phyloP scores from a whole-genome alignment of 208 protist genomes.

The Wallacemonas collosoma region DNA sequence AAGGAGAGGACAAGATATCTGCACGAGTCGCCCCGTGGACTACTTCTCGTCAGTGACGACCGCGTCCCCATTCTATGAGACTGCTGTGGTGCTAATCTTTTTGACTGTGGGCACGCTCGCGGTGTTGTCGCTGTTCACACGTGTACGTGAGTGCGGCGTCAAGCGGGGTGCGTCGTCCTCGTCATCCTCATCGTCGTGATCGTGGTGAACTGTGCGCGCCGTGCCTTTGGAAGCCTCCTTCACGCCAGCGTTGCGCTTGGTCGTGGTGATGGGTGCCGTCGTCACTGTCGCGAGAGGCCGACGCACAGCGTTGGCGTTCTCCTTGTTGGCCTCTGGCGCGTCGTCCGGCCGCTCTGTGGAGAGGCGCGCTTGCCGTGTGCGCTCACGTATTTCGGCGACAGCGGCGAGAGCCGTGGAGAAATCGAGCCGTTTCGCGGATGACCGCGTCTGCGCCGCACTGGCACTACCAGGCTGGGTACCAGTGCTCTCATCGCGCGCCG shows the following conservation, averaged over 20 bases:
- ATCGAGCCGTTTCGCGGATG: slow-evolving; percentile 33
- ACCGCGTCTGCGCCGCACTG: neutral
- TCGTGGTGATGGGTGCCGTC: neutral
- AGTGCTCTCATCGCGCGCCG: neutral
- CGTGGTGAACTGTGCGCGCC: neutral
- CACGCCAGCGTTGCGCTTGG: neutral
- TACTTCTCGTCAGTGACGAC: too few species aligned
- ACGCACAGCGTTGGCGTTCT: slow-evolving; percentile 8
- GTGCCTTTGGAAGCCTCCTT: neutral
- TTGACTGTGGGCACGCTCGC: neutral
- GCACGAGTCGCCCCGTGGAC: neutral
- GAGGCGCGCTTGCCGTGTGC: slow-evolving; percentile 25
- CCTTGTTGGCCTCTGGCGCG: slow-evolving; percentile 21
- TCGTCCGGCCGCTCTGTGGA: slow-evolving; percentile 2
- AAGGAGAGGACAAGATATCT: slow-evolving; percentile 1
- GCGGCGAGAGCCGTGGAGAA: slow-evolving; percentile 39
- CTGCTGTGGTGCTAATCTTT: neutral
- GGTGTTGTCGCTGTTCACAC: neutral
- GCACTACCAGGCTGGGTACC: neutral
- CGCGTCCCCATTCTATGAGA: too few species aligned
- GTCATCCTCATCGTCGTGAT: slow-evolving; percentile 26
- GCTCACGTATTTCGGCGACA: slow-evolving; percentile 44
- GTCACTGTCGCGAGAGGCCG: neutral
- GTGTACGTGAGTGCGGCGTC: slow-evolving; percentile 1
- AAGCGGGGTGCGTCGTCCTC: slow-evolving; percentile 24